Evolutionary conservation across 805 yeast species (phyloP).

Genomic region (Dipodascopsis uninucleata): DNA sequence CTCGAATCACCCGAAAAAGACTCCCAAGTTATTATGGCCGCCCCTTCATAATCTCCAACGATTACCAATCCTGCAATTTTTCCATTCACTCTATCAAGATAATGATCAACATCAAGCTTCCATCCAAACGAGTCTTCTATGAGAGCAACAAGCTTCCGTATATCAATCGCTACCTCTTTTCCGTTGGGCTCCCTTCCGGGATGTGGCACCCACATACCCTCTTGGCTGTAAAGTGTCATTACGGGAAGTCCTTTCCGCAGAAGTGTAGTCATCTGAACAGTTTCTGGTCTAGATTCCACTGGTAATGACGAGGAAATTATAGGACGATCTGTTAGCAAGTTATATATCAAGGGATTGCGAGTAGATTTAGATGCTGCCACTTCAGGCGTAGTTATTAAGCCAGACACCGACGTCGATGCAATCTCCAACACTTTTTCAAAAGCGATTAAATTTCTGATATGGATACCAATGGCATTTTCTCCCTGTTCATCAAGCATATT

Average conservation of each 20-base stretch:
- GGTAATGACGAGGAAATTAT: slow-evolving; percentile 89
- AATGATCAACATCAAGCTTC: slow-evolving; percentile 60
- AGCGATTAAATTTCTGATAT: slow-evolving; percentile 60
- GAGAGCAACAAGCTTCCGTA: slow-evolving; percentile 53
- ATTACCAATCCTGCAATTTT: slow-evolving; percentile 72
- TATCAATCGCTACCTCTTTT: slow-evolving; percentile 43
- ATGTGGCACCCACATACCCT: slow-evolving; percentile 41
- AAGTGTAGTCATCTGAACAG: slow-evolving; percentile 60
- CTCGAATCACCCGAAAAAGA: slow-evolving; percentile 35
- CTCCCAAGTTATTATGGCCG: slow-evolving; percentile 89
- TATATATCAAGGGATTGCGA: slow-evolving; percentile 79
- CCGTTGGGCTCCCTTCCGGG: slow-evolving; percentile 29
- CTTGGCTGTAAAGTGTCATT: slow-evolving; percentile 35
- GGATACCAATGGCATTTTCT: slow-evolving; percentile 49
- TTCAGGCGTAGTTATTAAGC: slow-evolving; percentile 79
- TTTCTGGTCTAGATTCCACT: slow-evolving; percentile 53
- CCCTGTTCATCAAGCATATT: slow-evolving; percentile 26
- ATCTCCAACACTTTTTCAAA: slow-evolving; percentile 55
- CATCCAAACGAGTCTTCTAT: slow-evolving; percentile 79
- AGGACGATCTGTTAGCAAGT: slow-evolving; percentile 87
- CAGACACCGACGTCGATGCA: slow-evolving; percentile 62
- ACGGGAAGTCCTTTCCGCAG: slow-evolving; percentile 72
- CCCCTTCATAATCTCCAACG: slow-evolving; percentile 94
- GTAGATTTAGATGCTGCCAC: slow-evolving; percentile 52
- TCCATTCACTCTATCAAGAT: slow-evolving; percentile 60